Evolutionary conservation across 441 rosid species (phyloP).

Genomic region (Gossypium davidsonii): DNA sequence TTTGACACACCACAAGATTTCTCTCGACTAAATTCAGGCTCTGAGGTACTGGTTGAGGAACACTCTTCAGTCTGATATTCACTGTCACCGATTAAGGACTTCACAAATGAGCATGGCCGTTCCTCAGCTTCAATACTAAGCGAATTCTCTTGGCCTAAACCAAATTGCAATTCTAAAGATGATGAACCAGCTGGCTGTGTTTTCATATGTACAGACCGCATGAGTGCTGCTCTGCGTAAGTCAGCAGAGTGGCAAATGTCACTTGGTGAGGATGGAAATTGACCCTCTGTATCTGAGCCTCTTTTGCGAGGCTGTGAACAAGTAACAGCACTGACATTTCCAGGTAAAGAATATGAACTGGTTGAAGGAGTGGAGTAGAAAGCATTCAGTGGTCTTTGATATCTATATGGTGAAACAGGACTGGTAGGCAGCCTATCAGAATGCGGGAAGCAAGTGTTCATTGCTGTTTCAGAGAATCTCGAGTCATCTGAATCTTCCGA

Average conservation of each 20-base stretch:
- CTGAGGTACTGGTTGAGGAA: slow-evolving; percentile 37
- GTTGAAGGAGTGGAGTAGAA: slow-evolving; percentile 34
- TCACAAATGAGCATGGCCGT: slow-evolving; percentile 44
- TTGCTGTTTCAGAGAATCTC: slow-evolving; percentile 51
- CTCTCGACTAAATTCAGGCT: slow-evolving; percentile 34
- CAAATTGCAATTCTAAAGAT: slow-evolving; percentile 42
- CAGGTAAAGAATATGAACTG: slow-evolving; percentile 31
- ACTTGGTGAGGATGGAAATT: slow-evolving; percentile 92
- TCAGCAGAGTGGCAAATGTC: slow-evolving; percentile 95
- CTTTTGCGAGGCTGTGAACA: slow-evolving; percentile 58
- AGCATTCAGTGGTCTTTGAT: slow-evolving; percentile 16
- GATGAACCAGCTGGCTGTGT: slow-evolving; percentile 51
- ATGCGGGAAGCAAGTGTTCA: slow-evolving; percentile 48
- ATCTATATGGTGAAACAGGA: slow-evolving; percentile 70
- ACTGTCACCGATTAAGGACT: slow-evolving; percentile 57
- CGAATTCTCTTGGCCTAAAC: slow-evolving; percentile 37
- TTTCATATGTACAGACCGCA: slow-evolving; percentile 93
- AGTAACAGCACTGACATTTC: slow-evolving; percentile 23
- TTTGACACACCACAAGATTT: slow-evolving; percentile 44
- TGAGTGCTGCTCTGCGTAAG: slow-evolving; percentile 77
- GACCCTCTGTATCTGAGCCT: slow-evolving; percentile 82
- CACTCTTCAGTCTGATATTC: slow-evolving; percentile 51
- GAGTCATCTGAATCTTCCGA: slow-evolving; percentile 82
- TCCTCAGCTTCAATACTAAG: slow-evolving; percentile 57
- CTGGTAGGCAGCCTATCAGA: slow-evolving; percentile 67